These are phyloP conservation scores for Hamigera avellanea DNA, from an alignment of 495 filamentous ascomycete genomes.

Conservation along the genomic window DNA sequence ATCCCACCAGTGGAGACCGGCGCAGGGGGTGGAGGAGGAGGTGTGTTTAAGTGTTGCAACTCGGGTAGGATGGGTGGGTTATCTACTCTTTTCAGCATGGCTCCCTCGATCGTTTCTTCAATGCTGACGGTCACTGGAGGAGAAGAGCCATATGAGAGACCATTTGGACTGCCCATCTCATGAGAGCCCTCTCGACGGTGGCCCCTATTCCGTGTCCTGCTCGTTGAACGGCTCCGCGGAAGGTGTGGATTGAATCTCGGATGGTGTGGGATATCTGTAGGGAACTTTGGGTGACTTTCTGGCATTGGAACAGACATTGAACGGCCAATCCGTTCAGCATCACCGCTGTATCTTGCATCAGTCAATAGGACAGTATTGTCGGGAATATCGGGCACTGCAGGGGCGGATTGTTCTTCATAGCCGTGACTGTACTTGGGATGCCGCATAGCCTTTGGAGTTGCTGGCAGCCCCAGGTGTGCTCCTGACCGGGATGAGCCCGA, in stretches of 20 bases:
- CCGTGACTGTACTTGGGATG: constrained; percentile 56
- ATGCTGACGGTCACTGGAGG: constrained; percentile 42
- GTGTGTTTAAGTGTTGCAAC: constrained; percentile 71
- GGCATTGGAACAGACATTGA: constrained; percentile 67
- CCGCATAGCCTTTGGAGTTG: constrained; percentile 77
- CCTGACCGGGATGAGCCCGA: constrained; percentile 31
- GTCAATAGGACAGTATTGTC: constrained; percentile 41
- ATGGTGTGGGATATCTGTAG: constrained; percentile 39
- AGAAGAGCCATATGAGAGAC: constrained; percentile 19
- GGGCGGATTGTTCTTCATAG: constrained; percentile 42
- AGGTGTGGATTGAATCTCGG: constrained; percentile 45
- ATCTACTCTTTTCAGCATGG: constrained; percentile 25
- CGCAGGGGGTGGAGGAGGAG: constrained; percentile 45
- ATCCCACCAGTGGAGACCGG: constrained; percentile 11
- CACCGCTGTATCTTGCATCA: constrained; percentile 54
- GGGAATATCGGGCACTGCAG: constrained; percentile 49
- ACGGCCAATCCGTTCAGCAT: constrained; percentile 42
- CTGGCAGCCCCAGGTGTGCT: constrained; percentile 55
- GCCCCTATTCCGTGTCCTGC: constrained; percentile 23
- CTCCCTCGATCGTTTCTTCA: constrained; percentile 47
- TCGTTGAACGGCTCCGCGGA: constrained; percentile 36
- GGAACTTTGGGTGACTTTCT: constrained; percentile 34
- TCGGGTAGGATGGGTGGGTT: constrained; percentile 61
- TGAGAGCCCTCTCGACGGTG: constrained; percentile 28
- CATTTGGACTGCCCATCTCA: constrained; percentile 16